A percentile compares a stretch with the other conserved stretches of the same genome.
Conservation (phyloP, 2,329 filamentous ascomycete species). For the Elsinoe australis region DNA sequence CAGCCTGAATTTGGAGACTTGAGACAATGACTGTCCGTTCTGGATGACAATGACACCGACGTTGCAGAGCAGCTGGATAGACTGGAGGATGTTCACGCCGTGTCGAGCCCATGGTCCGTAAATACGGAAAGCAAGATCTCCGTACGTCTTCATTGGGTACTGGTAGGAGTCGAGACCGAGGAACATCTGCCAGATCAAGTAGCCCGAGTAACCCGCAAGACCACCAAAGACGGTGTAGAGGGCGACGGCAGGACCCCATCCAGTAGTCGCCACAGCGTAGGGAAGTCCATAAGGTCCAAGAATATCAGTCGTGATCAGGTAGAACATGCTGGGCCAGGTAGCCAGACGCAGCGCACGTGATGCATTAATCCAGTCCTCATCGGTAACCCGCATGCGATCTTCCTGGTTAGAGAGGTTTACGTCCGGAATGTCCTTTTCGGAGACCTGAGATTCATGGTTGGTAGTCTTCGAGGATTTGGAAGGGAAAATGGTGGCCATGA, state of each 20-base stretch:
- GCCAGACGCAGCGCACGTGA: constrained; percentile 33
- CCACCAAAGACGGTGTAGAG: constrained; percentile 34
- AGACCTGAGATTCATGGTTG: neutral
- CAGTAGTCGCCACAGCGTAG: constrained; percentile 27
- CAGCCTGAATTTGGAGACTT: constrained; percentile 35
- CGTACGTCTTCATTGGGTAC: constrained; percentile 37
- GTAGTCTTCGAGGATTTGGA: neutral
- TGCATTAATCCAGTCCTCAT: constrained; percentile 33
- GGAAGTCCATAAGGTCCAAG: constrained; percentile 32
- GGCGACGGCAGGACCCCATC: constrained; percentile 32
- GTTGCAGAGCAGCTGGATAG: constrained; percentile 40
- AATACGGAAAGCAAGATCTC: constrained; percentile 37
- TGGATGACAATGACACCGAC: constrained; percentile 47
- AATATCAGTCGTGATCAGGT: constrained; percentile 40
- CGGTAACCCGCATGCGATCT: constrained; percentile 20
- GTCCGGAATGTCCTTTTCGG: neutral
- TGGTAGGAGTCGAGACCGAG: constrained; percentile 35
- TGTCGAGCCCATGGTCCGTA: constrained; percentile 34
- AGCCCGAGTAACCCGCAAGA: constrained; percentile 20
- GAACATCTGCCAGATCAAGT: constrained; percentile 30
- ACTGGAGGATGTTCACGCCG: constrained; percentile 34
- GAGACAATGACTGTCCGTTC: constrained; percentile 47
- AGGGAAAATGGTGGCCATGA: constrained; percentile 20
- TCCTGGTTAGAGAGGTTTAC: constrained; percentile 2
- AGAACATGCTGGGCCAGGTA: constrained; percentile 36